A percentile compares a stretch with the other conserved stretches of the same genome.
These are phyloP conservation scores for Russula olivacea DNA, from an alignment of 768 basidiomycete species.

Conservation along the genomic window DNA sequence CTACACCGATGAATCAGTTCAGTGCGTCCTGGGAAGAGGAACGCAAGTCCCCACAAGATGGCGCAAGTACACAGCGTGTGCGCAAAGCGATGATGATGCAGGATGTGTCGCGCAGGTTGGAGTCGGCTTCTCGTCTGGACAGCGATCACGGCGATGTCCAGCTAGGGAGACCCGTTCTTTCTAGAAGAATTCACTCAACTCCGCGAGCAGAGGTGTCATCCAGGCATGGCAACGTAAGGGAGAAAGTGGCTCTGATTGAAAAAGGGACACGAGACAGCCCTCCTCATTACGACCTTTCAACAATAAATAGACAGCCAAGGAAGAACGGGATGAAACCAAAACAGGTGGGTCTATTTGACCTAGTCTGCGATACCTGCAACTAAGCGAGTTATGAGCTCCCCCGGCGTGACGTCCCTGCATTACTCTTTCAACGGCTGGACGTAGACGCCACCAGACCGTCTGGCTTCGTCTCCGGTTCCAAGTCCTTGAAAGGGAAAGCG, in stretches of 20 bases:
- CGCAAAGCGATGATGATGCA: background rate
- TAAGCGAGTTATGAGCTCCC: background rate
- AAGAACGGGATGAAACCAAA: constrained; percentile 14
- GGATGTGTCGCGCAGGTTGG: background rate
- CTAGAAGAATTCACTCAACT: background rate
- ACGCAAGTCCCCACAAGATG: constrained; percentile 5
- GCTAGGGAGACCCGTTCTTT: background rate
- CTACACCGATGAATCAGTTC: constrained; percentile 1
- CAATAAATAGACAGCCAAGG: background rate
- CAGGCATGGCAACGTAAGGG: background rate
- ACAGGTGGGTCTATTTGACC: constrained; percentile 1
- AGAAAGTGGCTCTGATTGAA: background rate
- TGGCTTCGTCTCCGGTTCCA: constrained; percentile 3
- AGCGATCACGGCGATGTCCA: background rate
- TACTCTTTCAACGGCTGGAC: background rate
- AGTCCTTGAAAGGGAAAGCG: background rate
- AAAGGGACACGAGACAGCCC: too few species aligned
- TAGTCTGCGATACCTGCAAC: background rate
- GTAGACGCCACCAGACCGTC: constrained; percentile 4
- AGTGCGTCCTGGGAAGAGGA: constrained; percentile 4
- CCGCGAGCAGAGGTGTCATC: background rate
- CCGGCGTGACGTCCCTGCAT: background rate
- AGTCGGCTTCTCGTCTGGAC: background rate
- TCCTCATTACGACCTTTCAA: background rate
- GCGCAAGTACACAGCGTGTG: constrained; percentile 13